phyloP scores from a whole-genome alignment of 1,284 basidiomycete species.

The Peniophora sp. region DNA sequence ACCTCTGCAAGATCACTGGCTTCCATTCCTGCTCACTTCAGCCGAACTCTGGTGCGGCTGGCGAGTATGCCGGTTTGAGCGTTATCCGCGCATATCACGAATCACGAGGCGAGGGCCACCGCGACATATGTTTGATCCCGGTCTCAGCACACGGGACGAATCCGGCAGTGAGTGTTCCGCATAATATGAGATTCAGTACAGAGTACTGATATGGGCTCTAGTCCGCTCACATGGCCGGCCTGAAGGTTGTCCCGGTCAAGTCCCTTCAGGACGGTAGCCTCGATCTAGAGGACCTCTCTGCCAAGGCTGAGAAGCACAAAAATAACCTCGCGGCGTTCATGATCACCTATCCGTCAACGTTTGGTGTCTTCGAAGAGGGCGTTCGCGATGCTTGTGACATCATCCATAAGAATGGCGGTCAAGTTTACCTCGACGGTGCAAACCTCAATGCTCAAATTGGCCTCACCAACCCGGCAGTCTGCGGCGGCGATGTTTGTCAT shows the following conservation, averaged over 20 bases:
- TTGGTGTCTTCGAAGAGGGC: slow-evolving; percentile 94
- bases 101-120: slow-evolving; percentile 77
- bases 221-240: slow-evolving; percentile 95
- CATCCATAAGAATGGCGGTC: slow-evolving; percentile 92
- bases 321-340: slow-evolving; percentile 93
- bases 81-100: slow-evolving; percentile 94
- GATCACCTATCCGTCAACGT: slow-evolving; percentile 95
- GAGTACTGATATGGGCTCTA: slow-evolving; percentile 19
- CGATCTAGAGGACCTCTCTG: slow-evolving; percentile 79
- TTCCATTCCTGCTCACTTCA: slow-evolving; percentile 93
- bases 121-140: slow-evolving; percentile 92
- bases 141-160: slow-evolving; percentile 96
- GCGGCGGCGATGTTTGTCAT: slow-evolving; percentile 97
- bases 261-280: slow-evolving; percentile 82
- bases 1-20: slow-evolving; percentile 92
- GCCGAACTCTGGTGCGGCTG: slow-evolving; percentile 95
- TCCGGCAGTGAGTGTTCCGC: slow-evolving; percentile 71
- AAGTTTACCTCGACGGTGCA: slow-evolving; percentile 96
- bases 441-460: slow-evolving; percentile 97
- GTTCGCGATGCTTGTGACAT: slow-evolving; percentile 89
- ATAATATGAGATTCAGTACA: background rate
- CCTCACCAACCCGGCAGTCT: slow-evolving; percentile 89
- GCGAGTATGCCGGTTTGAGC: slow-evolving; percentile 91
- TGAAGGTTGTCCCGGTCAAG: slow-evolving; percentile 94
- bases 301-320: slow-evolving; percentile 88